Percentiles rank a stretch among this genome's conserved stretches.
Evolutionary conservation across 2,329 filamentous ascomycete species (phyloP).

Genomic region (Scolecobasidium constrictum): DNA sequence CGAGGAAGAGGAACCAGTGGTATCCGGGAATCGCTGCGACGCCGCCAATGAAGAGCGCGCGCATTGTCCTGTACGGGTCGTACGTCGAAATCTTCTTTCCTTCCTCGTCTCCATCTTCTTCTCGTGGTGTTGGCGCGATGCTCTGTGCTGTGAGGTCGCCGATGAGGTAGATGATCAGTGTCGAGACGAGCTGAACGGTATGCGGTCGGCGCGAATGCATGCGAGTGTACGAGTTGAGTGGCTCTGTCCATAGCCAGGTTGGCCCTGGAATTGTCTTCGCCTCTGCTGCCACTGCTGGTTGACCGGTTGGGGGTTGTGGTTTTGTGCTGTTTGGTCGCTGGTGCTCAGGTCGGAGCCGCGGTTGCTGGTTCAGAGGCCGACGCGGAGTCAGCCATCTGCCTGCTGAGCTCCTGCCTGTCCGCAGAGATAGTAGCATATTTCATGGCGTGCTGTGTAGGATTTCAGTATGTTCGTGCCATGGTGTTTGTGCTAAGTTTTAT

Average conservation of each 20-base stretch:
- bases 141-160: constrained; percentile 70
- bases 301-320: too few species aligned
- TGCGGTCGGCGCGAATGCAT: constrained; percentile 64
- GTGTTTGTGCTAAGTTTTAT: too few species aligned
- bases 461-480: too few species aligned
- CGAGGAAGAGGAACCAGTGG: constrained; percentile 74
- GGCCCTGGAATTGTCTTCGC: constrained; percentile 10
- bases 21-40: constrained; percentile 67
- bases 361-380: too few species aligned
- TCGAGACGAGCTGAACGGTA: constrained; percentile 65
- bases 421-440: too few species aligned
- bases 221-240: constrained; percentile 50
- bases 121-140: constrained; percentile 29
- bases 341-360: too few species aligned
- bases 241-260: constrained; percentile 13
- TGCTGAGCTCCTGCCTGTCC: too few species aligned
- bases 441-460: too few species aligned
- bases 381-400: too few species aligned
- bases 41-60: constrained; percentile 65
- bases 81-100: constrained; percentile 35
- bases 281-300: too few species aligned
- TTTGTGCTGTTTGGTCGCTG: too few species aligned
- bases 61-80: constrained; percentile 55
- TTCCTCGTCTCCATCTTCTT: constrained; percentile 12
- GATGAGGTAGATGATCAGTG: constrained; percentile 66